Percentiles rank a stretch among this genome's conserved stretches.
Conservation (phyloP, 495 filamentous ascomycete genomes). For the Acidiella bohemica region DNA sequence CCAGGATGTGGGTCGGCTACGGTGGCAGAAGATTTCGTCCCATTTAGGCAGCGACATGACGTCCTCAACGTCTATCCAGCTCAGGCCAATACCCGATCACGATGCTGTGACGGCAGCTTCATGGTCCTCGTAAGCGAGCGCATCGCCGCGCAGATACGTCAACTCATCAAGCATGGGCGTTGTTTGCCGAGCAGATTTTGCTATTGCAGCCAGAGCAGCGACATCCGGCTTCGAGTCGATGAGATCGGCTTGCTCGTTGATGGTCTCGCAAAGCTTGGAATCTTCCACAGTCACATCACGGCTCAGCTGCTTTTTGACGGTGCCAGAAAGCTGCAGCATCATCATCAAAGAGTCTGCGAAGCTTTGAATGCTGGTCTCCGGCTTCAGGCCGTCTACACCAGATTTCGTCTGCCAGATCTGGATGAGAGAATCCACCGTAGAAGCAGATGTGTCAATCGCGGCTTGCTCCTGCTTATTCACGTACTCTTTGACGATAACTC, state of each 20-base stretch:
- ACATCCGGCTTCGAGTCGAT: constrained; percentile 3
- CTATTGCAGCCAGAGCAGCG: background rate
- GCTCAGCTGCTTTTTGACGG: constrained; percentile 11
- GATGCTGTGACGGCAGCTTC: background rate
- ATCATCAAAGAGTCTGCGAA: constrained; percentile 16
- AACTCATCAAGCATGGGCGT: constrained; percentile 2
- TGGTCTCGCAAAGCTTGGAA: constrained; percentile 8
- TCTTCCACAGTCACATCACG: constrained; percentile 12
- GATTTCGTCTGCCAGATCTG: constrained; percentile 8
- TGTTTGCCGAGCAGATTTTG: background rate
- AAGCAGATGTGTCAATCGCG: background rate
- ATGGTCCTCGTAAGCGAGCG: background rate
- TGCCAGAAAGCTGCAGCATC: constrained; percentile 14
- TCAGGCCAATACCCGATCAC: constrained; percentile 1
- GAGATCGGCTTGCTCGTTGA: constrained; percentile 8
- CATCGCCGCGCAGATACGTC: constrained; percentile 1
- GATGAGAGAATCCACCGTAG: constrained; percentile 6
- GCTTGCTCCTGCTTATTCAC: constrained; percentile 1
- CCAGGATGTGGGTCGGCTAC: constrained; percentile 6
- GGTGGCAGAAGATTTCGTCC: constrained; percentile 10
- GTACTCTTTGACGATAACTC: constrained; percentile 9
- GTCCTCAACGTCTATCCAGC: constrained; percentile 13
- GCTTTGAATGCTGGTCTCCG: background rate
- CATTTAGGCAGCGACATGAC: constrained; percentile 10
- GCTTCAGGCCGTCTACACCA: constrained; percentile 3